Evolutionary conservation across 169 alveolate genomes (phyloP), one percentile per base, ranked within the genome.

Genomic region (Plasmodium cynomolgi): DNA sequence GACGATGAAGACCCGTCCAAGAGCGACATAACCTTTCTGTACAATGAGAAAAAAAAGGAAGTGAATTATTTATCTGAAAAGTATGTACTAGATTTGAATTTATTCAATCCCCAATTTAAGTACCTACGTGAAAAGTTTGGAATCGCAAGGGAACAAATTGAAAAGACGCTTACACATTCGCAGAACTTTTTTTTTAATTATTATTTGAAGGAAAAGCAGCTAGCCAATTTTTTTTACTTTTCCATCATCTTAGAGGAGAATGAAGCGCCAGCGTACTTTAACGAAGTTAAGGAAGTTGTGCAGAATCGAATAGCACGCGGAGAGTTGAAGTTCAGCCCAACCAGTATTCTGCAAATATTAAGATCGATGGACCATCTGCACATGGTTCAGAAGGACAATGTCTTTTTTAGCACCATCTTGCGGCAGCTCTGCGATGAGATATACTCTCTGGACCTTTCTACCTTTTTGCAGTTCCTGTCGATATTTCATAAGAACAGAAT

Each of bases 131-230:
- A 85, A 50, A 73, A 85, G 20, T 85, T 85, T 50, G 93, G 82
- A n/a, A 85, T 85, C 15, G 37, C 47, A 74, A 85, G 80, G 23
- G 81, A 85, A 29, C 81, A 85, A 75, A 74, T 85, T 85, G 85
- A 85, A 85, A 75, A 85, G 80, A 77, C 31, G 39, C 71, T 85
- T 50, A 41, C 34, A 17, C 39, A 37, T 75, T 85, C 93, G 13
- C 33, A 85, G 80, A 77, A 75, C 62, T 54, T 20, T 74, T 85
- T 85, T 85, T 85, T 85, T 85, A 85, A 85, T 85, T 85, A 85
- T 85, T 85, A 85, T 75, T 75, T 85, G 84, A 85, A 50, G 39
- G 93, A 85, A 85, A 85, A 85, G 62, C 86, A 85, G 41, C 71
- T 85, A 75, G 72, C 93, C 34, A 85, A 75, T 74, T 85, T 85